Conservation (phyloP, 805 yeast species). For the Wickerhamomyces chaumierensis region DNA sequence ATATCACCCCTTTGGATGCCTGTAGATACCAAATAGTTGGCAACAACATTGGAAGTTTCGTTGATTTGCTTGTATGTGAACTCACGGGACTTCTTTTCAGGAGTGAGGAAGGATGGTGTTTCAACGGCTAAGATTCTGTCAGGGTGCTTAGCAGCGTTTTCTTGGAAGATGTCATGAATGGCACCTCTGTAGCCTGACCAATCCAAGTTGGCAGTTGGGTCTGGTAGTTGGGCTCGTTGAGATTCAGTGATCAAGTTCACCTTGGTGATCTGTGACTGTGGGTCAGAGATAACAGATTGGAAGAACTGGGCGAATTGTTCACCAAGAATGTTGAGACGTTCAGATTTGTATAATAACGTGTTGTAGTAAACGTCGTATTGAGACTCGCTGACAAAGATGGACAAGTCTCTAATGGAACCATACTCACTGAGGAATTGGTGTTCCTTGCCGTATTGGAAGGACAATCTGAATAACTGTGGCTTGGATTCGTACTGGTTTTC, state of each 20-base stretch:
- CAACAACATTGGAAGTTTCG: conserved; percentile 87
- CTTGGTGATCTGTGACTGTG: conserved; percentile 38
- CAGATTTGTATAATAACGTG: conserved; percentile 57
- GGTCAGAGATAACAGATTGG: conserved; percentile 23
- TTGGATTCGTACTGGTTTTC: conserved; percentile 39
- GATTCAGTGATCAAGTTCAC: conserved; percentile 59
- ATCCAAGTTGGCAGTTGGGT: conserved; percentile 78
- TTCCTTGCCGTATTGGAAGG: conserved; percentile 36
- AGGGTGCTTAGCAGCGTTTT: conserved; percentile 76
- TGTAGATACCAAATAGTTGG: conserved; percentile 69
- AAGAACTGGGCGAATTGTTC: conserved; percentile 62
- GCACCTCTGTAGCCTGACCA: conserved; percentile 92
- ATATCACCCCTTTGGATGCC: conserved; percentile 90
- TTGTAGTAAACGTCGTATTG: conserved; percentile 51
- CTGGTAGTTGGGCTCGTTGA: conserved; percentile 59
- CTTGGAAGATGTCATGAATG: conserved; percentile 89
- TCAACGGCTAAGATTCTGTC: conserved; percentile 88
- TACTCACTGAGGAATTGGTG: conserved; percentile 18
- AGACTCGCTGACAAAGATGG: conserved; percentile 33
- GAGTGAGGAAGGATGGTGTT: conserved; percentile 56
- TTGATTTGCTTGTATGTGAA: conserved; percentile 84
- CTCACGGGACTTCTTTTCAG: conserved; percentile 37
- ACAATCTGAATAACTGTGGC: conserved; percentile 50
- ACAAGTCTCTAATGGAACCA: conserved; percentile 56
- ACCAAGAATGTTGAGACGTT: conserved; percentile 55